Conservation (phyloP, 2,329 filamentous ascomycete species). For the Pyrenochaeta sp. region DNA sequence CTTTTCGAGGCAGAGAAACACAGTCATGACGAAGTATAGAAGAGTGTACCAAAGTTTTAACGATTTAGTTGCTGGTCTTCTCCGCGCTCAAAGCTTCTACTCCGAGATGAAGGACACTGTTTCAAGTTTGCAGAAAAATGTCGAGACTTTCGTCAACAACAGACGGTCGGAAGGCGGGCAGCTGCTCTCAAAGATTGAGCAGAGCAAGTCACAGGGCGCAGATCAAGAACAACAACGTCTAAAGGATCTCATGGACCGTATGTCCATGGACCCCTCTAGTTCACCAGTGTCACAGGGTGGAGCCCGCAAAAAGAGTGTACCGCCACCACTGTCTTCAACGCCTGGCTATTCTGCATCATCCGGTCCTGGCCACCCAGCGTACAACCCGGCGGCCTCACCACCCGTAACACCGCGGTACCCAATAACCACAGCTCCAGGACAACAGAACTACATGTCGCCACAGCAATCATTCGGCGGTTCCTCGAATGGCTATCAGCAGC, state of each 20-base stretch:
- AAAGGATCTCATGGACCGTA: conserved; percentile 90
- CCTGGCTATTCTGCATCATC: conserved; percentile 48
- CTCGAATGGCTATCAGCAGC: conserved; percentile 39
- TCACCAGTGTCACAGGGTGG: conserved; percentile 43
- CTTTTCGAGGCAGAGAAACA: conserved; percentile 81
- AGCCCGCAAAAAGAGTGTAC: conserved; percentile 48
- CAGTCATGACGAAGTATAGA: conserved; percentile 86
- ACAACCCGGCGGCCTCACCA: conserved; percentile 60
- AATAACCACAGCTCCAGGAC: conserved; percentile 37
- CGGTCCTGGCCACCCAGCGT: conserved; percentile 50
- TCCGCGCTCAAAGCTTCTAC: conserved; percentile 92
- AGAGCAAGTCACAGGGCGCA: conserved; percentile 74
- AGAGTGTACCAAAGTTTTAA: conserved; percentile 92
- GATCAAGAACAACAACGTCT: conserved; percentile 88
- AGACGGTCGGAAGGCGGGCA: conserved; percentile 89
- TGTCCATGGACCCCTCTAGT: conserved; percentile 75
- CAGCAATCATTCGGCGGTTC: conserved; percentile 35
- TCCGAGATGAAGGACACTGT: conserved; percentile 95
- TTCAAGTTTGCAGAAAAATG: conserved; percentile 91
- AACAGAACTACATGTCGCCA: conserved; percentile 46
- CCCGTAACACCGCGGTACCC: conserved; percentile 58
- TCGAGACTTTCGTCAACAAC: conserved; percentile 96
- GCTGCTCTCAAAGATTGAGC: conserved; percentile 86
- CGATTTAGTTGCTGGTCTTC: conserved; percentile 84
- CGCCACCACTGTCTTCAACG: conserved; percentile 49